A percentile compares a stretch with the other conserved stretches of the same genome.
Conservation (phyloP, 164 flowering plant genomes). For the Brasenia schreberi region DNA sequence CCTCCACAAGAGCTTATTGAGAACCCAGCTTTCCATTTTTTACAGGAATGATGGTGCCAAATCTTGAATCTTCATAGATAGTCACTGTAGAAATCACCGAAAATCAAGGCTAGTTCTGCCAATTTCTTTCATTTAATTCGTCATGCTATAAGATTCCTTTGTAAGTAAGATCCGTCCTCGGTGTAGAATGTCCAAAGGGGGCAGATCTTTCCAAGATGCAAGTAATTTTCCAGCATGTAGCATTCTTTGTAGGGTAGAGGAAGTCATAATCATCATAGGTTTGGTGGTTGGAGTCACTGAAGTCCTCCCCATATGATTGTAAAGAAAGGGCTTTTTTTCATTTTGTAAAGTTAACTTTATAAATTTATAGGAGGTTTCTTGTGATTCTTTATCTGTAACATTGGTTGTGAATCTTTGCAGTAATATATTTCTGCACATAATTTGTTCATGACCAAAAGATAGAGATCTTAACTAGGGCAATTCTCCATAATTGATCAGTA, state of each 20-base stretch:
- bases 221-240: slow-evolving; percentile 2
- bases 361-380: neutral
- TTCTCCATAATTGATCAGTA: too few species aligned
- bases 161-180: slow-evolving; percentile 10
- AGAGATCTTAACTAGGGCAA: too few species aligned
- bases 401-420: too few species aligned
- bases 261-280: slow-evolving; percentile 3
- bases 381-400: neutral
- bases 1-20: slow-evolving; percentile 51
- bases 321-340: slow-evolving; percentile 7
- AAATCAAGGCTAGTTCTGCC: neutral
- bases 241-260: slow-evolving; percentile 23
- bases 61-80: neutral
- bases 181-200: slow-evolving; percentile 21
- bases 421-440: too few species aligned
- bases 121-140: neutral
- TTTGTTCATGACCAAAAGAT: too few species aligned
- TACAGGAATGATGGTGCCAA: slow-evolving; percentile 38
- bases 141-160: slow-evolving; percentile 17
- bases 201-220: slow-evolving; percentile 1
- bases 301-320: slow-evolving; percentile 14
- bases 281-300: slow-evolving; percentile 14
- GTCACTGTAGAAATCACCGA: neutral
- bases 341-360: too few species aligned
- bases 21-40: slow-evolving; percentile 77